Base-by-base conservation (phyloP, 371 early-diverging fungal species). In the Apophysomyces ossiformis region DNA sequence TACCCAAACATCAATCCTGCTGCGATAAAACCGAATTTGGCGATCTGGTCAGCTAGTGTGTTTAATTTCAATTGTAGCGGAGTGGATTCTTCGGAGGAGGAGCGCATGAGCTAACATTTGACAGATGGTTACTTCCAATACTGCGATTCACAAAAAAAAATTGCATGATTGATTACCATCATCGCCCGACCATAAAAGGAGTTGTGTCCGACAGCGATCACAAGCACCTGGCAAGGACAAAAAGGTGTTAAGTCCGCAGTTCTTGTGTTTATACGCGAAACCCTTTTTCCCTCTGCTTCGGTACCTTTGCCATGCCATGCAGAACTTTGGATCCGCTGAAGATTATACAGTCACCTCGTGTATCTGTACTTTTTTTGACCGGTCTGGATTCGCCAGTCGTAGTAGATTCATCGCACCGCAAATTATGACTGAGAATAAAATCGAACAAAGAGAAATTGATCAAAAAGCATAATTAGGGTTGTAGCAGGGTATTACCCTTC, bases 311-410 rank as follows among this genome's bases (percentile, higher is more conserved):
- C 8, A 87, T 82, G 57, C 95, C 95, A 63, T 88, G 88, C 21
- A 88, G 75, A 35, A 94, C 84, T 65, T 89, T 89, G 57, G 89
- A 87, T 26, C 95, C 95, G 69, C 88, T 87, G 15, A 93, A 74
- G 26, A 94, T 70, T 69, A 92, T 50, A 44, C 74, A 70, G 18
- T 74, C 69, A 8, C 66, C 69, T 26, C 60, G 60, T 18, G 32
- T 32, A 32, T 63, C 60, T 37, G 37, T 32, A 43, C 21, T 50
- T 21, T 76, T 76, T 64, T 85, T 89, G 65, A 94, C 79, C 0
- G 88, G 77, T 47, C 92, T 85, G 8, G 92, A 87, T 78, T 96
- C 96, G 47, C 96, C 96, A 0, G 95, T 95, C 11, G 92, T 89
- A 21, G 91, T 85, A 21, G 89, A 89, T 73, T 96, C 96, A 76